Evolutionary conservation across 108 stramenopile genomes (phyloP).

Genomic region (Pseudonitzschia pungens): DNA sequence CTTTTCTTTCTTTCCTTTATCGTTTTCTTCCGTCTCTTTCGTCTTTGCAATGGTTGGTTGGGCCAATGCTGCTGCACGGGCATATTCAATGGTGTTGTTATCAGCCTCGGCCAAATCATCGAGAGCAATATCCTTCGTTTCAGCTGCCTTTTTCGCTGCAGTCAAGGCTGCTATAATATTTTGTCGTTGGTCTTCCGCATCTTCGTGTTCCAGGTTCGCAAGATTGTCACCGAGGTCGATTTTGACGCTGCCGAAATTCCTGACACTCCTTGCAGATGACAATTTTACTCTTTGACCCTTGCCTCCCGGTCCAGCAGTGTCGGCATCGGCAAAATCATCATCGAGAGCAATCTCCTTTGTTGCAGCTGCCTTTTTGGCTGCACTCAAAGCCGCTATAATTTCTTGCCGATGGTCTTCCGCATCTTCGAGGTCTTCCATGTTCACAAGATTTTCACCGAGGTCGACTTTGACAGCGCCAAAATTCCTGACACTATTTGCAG

Average conservation of each 20-base stretch:
- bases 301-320: too few species aligned
- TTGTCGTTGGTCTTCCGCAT: not conserved
- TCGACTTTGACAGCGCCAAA: not conserved
- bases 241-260: not conserved
- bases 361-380: not conserved
- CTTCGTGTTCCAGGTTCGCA: not conserved
- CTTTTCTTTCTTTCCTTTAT: not conserved
- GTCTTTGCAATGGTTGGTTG: not conserved
- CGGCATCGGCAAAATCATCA: not conserved
- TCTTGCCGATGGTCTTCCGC: not conserved
- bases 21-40: not conserved
- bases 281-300: too few species aligned
- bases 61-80: conserved; percentile 1
- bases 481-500: not conserved
- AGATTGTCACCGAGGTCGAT: not conserved
- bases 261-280: not conserved
- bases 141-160: not conserved
- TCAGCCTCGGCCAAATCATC: not conserved
- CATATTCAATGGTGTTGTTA: not conserved
- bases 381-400: not conserved
- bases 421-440: not conserved
- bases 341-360: too few species aligned
- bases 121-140: not conserved
- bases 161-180: not conserved
- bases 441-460: not conserved